Evolutionary conservation across 306 rosid species (phyloP).

Genomic region (Luffa aegyptiaca): DNA sequence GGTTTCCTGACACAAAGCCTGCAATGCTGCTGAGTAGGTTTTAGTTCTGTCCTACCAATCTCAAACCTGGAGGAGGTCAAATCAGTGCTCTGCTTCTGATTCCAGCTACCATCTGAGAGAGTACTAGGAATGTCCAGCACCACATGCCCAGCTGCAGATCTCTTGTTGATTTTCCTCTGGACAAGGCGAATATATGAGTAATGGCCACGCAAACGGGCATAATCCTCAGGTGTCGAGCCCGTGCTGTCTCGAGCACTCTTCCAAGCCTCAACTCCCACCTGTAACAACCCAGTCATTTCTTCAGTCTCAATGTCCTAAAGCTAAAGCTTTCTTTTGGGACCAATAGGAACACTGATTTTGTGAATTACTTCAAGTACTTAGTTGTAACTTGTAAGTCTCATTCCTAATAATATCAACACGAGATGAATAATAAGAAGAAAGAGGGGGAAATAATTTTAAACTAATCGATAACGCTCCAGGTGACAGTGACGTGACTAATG

Average conservation of each 20-base stretch:
- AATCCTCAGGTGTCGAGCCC: slow-evolving; percentile 66
- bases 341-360: background rate
- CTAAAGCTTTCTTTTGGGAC: background rate
- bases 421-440: background rate
- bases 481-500: background rate
- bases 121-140: slow-evolving; percentile 52
- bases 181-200: slow-evolving; percentile 60
- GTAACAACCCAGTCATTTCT: slow-evolving; percentile 6
- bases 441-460: background rate
- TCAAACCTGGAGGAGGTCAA: slow-evolving; percentile 31
- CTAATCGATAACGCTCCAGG: background rate
- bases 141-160: slow-evolving; percentile 35
- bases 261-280: slow-evolving; percentile 96
- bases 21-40: slow-evolving; percentile 22
- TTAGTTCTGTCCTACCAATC: slow-evolving; percentile 27
- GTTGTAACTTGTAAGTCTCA: background rate
- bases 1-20: slow-evolving; percentile 35
- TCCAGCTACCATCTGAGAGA: slow-evolving; percentile 22
- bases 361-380: background rate
- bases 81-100: slow-evolving; percentile 28
- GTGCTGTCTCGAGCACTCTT: slow-evolving; percentile 44
- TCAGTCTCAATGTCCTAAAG: background rate
- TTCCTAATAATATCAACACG: background rate
- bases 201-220: slow-evolving; percentile 45
- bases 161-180: slow-evolving; percentile 43